Evolutionary conservation across 2,329 filamentous ascomycete genomes (phyloP), one percentile per base, ranked within the genome.

Genomic region (Phaeophleospora eucalypticola): DNA sequence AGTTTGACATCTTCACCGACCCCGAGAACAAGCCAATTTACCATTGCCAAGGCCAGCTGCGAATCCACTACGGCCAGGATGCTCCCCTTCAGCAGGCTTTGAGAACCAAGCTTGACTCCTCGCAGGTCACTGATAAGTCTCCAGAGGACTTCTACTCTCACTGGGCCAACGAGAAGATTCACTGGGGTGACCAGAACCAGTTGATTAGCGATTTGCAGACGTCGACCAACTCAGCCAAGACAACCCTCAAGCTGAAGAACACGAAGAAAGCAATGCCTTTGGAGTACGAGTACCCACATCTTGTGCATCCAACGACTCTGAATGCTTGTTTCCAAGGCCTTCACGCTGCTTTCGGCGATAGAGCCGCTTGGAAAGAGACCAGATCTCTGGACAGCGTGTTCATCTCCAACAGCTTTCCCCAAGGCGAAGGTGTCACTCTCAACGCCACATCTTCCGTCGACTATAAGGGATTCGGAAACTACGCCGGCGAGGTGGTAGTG

Each of bases 281-380:
- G 27, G 63, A 70, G 14, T 79, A 74, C 43, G 77, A 81, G 55
- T 80, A 72, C 48, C 67, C 72, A 3, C 76, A 81, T 38, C 46
- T 79, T 4, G 70, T 82, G 10, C 79, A 82, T 51, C 79, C 79
- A 0, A 71, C 75, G 3, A 80, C 78, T 0, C 64, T 82, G 10
- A 79, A 82, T 53, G 65, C 74, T 2, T 73, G 81, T 60, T 72
- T 82, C 18, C 79, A 82, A 17, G 24, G 24, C 24, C 7, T 36
- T n/a, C 15, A 36, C 34, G 16, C 12, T 7, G 14, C 16, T 10
- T 18, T 39, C 15, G 20, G 18, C 15, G 15, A 8, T n/a, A 8
- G 7, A 15, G 14, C 34, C 7, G 34, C 34, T 17, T 36, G 16
- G 16, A 7, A 6, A n/a, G 34, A 15, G 34, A 36, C 24, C 6